Evolutionary conservation across 1,284 basidiomycete species (phyloP).

Genomic region (Naganishia liquefaciens): DNA sequence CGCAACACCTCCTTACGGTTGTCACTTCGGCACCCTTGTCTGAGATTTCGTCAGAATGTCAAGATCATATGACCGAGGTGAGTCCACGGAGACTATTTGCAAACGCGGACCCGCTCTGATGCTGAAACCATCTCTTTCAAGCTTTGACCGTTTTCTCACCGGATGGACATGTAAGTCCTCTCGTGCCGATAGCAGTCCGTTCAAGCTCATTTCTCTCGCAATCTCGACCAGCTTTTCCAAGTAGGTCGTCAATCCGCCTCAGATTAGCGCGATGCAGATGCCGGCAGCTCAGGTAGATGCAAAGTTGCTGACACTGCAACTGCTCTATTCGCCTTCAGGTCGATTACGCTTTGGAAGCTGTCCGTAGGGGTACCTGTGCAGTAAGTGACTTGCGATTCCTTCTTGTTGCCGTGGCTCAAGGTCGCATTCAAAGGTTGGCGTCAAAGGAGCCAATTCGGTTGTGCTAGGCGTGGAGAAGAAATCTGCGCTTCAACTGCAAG

Average conservation of each 20-base stretch:
- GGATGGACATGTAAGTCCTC: constrained; percentile 70
- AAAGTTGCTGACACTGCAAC: too few species aligned
- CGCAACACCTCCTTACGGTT: not conserved
- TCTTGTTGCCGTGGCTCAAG: constrained; percentile 8
- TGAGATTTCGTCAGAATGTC: constrained; percentile 43
- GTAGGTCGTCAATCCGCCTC: constrained; percentile 27
- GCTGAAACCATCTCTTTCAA: constrained; percentile 27
- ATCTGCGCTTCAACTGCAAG: constrained; percentile 93
- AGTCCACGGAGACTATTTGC: constrained; percentile 31
- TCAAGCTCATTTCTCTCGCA: constrained; percentile 13
- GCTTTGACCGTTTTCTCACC: constrained; percentile 88
- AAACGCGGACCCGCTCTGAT: not conserved
- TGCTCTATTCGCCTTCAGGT: constrained; percentile 64
- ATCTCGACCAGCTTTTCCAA: constrained; percentile 50
- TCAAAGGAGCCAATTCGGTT: constrained; percentile 90
- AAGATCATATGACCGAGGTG: constrained; percentile 55
- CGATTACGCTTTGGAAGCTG: constrained; percentile 97
- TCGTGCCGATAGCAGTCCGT: not conserved
- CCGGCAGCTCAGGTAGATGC: not conserved
- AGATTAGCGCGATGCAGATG: not conserved
- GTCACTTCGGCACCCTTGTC: not conserved
- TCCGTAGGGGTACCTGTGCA: constrained; percentile 95
- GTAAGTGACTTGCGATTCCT: constrained; percentile 58
- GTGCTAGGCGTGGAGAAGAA: constrained; percentile 99
- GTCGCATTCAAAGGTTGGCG: constrained; percentile 72